Base-by-base conservation (phyloP, 1,284 basidiomycete species). In the Sporisorium scitamineum region DNA sequence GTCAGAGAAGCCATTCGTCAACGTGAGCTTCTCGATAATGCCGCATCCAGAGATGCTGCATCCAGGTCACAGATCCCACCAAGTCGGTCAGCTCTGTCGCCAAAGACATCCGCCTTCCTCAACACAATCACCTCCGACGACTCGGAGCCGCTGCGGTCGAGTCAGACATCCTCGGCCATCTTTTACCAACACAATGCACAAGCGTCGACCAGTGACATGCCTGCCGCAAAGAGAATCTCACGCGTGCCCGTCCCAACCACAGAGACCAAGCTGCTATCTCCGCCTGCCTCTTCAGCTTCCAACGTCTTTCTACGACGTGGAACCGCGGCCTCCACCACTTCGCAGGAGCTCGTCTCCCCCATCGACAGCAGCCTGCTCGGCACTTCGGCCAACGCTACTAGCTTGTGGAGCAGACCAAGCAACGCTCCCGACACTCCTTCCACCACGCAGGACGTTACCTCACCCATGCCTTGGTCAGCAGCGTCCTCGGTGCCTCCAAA, bases 361-460 rank as follows among this genome's bases (percentile, higher is more conserved):
- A 71, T 64, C 37, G 66, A 79, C 41, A 72, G 70, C 63, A 79
- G 77, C 59, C n/a, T 76, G n/a, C 41, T 77, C 0, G 71, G 70
- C 39, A 76, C 76, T 5, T 73, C 74, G 13, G 76, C 57, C 9
- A 50, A 61, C 26, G 70, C 62, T 5, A 76, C 73, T 2, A 76
- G 69, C 22, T 55, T 73, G 14, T 79, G 77, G 77, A 73, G 73
- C 55, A 59, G 66, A 45, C 65, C 69, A 7, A 27, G 54, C 26
- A 62, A 64, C 53, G 53, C 27, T 16, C 74, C 74, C 18, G 77
- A 79, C 32, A 63, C 74, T 14, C 66, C 77, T 22, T 60, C 62
- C 20, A 70, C 70, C 16, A 65, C 70, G 2, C 77, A 76, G 18
- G 73, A 73, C 16, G 24, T 52, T 14, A 42, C 41, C 9, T 72